These are phyloP conservation scores for Pyrrhoderma noxium DNA, from an alignment of 1,284 basidiomycete species.

Conservation along the genomic window DNA sequence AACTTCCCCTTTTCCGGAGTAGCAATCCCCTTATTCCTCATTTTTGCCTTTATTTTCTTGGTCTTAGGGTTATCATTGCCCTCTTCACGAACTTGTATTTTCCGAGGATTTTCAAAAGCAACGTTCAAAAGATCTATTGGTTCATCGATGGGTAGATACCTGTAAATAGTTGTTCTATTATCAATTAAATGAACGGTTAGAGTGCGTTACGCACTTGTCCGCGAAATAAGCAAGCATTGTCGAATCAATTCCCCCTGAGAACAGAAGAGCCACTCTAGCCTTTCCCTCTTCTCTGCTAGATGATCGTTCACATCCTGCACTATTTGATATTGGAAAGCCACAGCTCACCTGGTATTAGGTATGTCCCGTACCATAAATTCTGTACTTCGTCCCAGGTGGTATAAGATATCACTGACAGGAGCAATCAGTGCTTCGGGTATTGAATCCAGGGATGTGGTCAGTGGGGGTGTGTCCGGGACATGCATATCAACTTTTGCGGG, in stretches of 20 bases:
- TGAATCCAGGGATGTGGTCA: constrained; percentile 30
- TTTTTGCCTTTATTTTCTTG: constrained; percentile 27
- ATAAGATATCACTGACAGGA: constrained; percentile 46
- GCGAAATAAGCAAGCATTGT: constrained; percentile 78
- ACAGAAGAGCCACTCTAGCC: constrained; percentile 78
- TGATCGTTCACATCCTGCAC: not conserved
- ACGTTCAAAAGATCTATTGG: constrained; percentile 95
- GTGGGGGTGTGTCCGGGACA: constrained; percentile 36
- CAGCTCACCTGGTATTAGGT: constrained; percentile 33
- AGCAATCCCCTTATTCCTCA: constrained; percentile 7
- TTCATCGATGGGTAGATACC: constrained; percentile 63
- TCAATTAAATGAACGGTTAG: not conserved
- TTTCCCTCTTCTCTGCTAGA: constrained; percentile 26
- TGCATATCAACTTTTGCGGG: constrained; percentile 39
- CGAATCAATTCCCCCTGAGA: constrained; percentile 95
- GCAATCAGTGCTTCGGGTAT: constrained; percentile 40
- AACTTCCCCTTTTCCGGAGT: constrained; percentile 16
- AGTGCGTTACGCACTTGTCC: constrained; percentile 41
- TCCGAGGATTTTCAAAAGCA: constrained; percentile 89
- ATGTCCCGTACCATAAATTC: constrained; percentile 55
- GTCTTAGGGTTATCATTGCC: constrained; percentile 35
- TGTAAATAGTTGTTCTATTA: constrained; percentile 26
- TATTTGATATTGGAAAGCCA: not conserved
- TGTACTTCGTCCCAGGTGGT: constrained; percentile 52
- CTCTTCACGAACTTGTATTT: constrained; percentile 39